These are phyloP conservation scores for Solanum pinnatisectum DNA, from an alignment of 257 asterid species.

Conservation along the genomic window DNA sequence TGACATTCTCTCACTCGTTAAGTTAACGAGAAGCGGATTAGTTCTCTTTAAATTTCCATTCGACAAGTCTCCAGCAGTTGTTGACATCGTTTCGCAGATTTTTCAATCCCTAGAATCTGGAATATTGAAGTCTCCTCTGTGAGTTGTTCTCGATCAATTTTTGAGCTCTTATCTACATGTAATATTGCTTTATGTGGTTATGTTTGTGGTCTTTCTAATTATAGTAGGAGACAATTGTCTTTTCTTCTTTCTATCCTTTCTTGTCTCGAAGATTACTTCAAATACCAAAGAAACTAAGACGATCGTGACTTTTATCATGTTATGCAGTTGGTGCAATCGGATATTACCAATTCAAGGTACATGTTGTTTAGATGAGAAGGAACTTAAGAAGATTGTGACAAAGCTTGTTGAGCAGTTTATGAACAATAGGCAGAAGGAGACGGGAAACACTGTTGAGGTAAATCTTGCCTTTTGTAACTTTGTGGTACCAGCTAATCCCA, in stretches of 20 bases:
- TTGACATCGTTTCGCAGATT: conserved; percentile 21
- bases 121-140: conserved; percentile 28
- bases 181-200: neutral
- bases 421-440: conserved; percentile 10
- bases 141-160: neutral
- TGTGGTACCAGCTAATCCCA: neutral
- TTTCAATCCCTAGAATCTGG: conserved; percentile 24
- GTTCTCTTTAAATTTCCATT: conserved; percentile 29
- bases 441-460: conserved; percentile 28
- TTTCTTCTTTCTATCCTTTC: neutral
- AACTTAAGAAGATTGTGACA: conserved; percentile 14
- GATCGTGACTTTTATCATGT: neutral
- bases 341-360: conserved; percentile 44
- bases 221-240: neutral
- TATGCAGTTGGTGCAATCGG: conserved; percentile 43
- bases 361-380: conserved; percentile 30
- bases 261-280: neutral
- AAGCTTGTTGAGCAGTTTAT: conserved; percentile 27
- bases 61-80: conserved; percentile 18
- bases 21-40: conserved; percentile 36
- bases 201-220: neutral
- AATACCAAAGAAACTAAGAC: neutral
- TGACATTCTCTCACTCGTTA: conserved; percentile 31
- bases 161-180: neutral
- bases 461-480: neutral